Evolutionary conservation across 495 filamentous ascomycete species (phyloP), one percentile per base, ranked within the genome.

Genomic region (Penicillium salamii): DNA sequence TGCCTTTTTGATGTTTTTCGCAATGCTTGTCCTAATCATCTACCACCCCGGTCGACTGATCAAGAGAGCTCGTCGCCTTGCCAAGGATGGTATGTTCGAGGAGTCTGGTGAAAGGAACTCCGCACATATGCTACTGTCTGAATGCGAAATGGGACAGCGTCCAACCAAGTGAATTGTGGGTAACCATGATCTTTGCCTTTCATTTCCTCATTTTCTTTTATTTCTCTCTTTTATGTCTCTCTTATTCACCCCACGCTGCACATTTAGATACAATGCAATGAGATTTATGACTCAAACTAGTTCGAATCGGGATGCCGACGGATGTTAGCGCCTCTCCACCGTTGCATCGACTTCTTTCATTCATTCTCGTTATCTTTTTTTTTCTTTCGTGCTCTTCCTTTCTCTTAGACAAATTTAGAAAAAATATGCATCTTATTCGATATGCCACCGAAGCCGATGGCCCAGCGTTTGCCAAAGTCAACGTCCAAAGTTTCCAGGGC

Each of bases 21-120:
- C 58, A 5, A 58, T 68, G 48, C 31, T 54, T 14, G 53, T 62
- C 3, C 46, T 66, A 49, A 29, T 58, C 5, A 21, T 64, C 21
- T 67, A 52, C 43, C 69, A 72, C 62, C 68, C 69, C 9, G 69
- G 68, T 14, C 38, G 45, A 36, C 48, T 72, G 15, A 54, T 70
- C 13, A 66, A 63, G 53, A 57, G 47, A 41, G 52, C 53, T 35
- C 46, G 58, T 20, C 40, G 23, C 13, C 32, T 52, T 11, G 38
- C 26, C 34, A 59, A 62, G 40, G 37, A 17, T 23, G 49, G 37
- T 21, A 46, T 21, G 11, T 41, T 55, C 12, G 28, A 36, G 37
- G 23, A 41, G 21, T 35, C 42, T 42, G 15, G 46, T 12, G 50
- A 50, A 29, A 9, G 42, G 5, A 45, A 29, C 29, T 41, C 40